Conservation (phyloP, 2,329 filamentous ascomycete genomes). For the Fusarium lyarnte region DNA sequence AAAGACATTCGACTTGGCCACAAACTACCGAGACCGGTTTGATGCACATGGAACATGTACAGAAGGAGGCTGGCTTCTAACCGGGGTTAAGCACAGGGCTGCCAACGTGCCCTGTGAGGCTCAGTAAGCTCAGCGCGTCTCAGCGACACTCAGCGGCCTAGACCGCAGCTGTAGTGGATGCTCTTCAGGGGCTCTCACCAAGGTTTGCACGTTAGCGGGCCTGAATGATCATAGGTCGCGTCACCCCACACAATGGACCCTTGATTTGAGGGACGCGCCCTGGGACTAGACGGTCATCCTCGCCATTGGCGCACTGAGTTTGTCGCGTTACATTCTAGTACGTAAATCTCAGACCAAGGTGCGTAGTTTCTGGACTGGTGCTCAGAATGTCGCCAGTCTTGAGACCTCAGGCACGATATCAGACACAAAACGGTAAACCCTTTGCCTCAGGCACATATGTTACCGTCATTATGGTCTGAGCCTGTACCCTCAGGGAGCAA, state of each 20-base stretch:
- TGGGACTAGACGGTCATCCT: constrained; percentile 9
- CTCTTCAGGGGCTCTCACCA: constrained; percentile 31
- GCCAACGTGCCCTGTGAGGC: constrained; percentile 31
- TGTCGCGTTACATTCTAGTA: constrained; percentile 6
- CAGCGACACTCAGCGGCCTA: constrained; percentile 21
- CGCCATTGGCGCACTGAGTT: neutral
- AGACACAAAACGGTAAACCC: constrained; percentile 7
- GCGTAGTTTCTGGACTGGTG: constrained; percentile 27
- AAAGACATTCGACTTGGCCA: constrained; percentile 16
- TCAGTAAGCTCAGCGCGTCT: constrained; percentile 23
- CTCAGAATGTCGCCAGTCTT: neutral
- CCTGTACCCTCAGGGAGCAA: constrained; percentile 14
- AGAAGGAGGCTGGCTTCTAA: constrained; percentile 26
- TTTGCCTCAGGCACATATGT: constrained; percentile 46
- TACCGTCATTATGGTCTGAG: constrained; percentile 34
- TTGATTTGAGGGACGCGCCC: constrained; percentile 25
- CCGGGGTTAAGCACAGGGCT: constrained; percentile 20
- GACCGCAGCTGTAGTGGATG: constrained; percentile 22
- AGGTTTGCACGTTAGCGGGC: constrained; percentile 6
- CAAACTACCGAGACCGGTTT: constrained; percentile 28
- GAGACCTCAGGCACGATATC: constrained; percentile 36
- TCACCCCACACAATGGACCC: constrained; percentile 35
- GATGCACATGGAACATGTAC: constrained; percentile 28
- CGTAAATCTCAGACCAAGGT: constrained; percentile 40
- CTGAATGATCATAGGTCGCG: constrained; percentile 18